Conservation (phyloP, 345 rosid genomes). For the Hypericum perforatum region DNA sequence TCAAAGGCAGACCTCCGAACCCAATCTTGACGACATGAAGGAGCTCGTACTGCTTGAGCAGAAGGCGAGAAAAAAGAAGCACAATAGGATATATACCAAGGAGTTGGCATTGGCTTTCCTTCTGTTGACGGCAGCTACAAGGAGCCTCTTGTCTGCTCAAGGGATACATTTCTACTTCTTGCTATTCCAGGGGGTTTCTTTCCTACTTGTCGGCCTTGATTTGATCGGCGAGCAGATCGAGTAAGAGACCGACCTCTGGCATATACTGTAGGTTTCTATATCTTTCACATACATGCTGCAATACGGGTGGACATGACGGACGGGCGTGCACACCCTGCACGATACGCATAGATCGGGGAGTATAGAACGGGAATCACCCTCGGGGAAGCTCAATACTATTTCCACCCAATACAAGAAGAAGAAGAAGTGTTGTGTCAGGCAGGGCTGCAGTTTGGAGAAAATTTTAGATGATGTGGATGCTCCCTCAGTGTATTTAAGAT, state of each 20-base stretch:
- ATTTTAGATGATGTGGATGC: conserved; percentile 5
- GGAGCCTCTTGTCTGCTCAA: conserved; percentile 88
- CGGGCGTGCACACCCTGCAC: conserved; percentile 7
- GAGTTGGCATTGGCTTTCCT: conserved; percentile 83
- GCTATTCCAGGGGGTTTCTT: conserved; percentile 88
- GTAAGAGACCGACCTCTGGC: conserved; percentile 18
- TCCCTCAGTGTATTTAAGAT: conserved; percentile 15
- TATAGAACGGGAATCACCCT: conserved; percentile 9
- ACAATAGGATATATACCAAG: conserved; percentile 74
- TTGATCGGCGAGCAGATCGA: conserved; percentile 90
- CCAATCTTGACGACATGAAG: conserved; percentile 44
- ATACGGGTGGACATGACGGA: conserved; percentile 2
- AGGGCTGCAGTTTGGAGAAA: conserved; percentile 11
- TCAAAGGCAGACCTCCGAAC: conserved; percentile 43
- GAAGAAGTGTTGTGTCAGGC: conserved; percentile 12
- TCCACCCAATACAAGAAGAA: conserved; percentile 6
- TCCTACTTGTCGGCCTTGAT: conserved; percentile 89
- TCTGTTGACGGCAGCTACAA: conserved; percentile 69
- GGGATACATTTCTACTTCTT: conserved; percentile 97
- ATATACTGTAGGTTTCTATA: background rate
- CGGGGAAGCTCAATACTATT: conserved; percentile 2
- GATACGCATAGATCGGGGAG: conserved; percentile 1
- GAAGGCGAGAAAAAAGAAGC: conserved; percentile 49
- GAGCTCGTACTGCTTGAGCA: conserved; percentile 32
- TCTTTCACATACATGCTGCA: background rate